These are phyloP conservation scores for Aspergillus udagawae DNA, from an alignment of 2,329 filamentous ascomycete species.

Conservation along the genomic window DNA sequence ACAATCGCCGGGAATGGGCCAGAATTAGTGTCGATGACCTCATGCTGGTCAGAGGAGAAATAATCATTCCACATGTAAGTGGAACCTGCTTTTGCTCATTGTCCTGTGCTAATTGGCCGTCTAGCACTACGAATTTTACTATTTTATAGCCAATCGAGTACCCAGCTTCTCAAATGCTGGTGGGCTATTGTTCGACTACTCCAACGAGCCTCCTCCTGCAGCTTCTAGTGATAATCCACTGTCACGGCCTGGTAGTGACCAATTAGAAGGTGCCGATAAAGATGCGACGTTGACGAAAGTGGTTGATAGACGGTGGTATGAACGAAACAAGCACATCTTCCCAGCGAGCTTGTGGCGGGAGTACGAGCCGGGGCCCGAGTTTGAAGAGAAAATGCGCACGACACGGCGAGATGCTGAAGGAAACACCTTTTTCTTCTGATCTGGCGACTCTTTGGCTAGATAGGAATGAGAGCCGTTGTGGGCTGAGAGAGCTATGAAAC, in stretches of 20 bases:
- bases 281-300: slow-evolving; percentile 86
- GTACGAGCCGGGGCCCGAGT: slow-evolving; percentile 86
- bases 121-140: slow-evolving; percentile 96
- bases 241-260: slow-evolving; percentile 47
- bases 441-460: slow-evolving; percentile 1
- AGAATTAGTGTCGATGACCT: slow-evolving; percentile 91
- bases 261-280: slow-evolving; percentile 70
- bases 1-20: slow-evolving; percentile 79
- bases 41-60: slow-evolving; percentile 82
- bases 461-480: slow-evolving; percentile 6
- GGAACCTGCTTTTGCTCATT: not conserved
- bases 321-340: slow-evolving; percentile 97
- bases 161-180: slow-evolving; percentile 67
- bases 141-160: slow-evolving; percentile 78
- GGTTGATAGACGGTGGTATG: slow-evolving; percentile 94
- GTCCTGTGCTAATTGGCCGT: slow-evolving; percentile 7
- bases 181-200: slow-evolving; percentile 76
- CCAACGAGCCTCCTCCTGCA: slow-evolving; percentile 38
- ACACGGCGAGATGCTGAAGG: slow-evolving; percentile 80
- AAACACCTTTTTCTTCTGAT: slow-evolving; percentile 82
- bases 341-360: slow-evolving; percentile 94
- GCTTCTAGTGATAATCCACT: slow-evolving; percentile 36
- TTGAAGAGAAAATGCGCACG: slow-evolving; percentile 56
- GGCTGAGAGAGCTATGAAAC: slow-evolving; percentile 3
- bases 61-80: slow-evolving; percentile 92